phyloP scores from a whole-genome alignment of 2,329 filamentous ascomycete genomes.

The Exophiala alcalophila region DNA sequence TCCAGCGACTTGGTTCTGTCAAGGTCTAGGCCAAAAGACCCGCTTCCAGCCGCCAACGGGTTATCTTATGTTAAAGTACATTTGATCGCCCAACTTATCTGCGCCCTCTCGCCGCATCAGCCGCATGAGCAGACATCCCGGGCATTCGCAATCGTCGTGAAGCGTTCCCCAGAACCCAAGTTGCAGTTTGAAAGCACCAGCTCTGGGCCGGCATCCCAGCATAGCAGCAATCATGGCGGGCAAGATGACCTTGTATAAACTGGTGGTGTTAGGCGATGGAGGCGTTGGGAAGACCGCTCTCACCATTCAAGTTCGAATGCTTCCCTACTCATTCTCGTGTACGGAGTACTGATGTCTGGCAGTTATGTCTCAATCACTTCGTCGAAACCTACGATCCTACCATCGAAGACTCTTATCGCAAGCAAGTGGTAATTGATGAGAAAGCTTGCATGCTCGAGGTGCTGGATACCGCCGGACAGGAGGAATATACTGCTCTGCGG shows the following conservation, averaged over 20 bases:
- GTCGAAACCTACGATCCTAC: conserved; percentile 81
- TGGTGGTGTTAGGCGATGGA: conserved; percentile 92
- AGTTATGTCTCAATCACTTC: conserved; percentile 97
- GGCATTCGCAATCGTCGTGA: conserved; percentile 6
- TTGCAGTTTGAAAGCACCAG: conserved; percentile 3
- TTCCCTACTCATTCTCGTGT: neutral
- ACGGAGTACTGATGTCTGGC: conserved; percentile 16
- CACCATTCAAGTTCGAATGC: conserved; percentile 66
- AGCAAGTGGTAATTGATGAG: conserved; percentile 79
- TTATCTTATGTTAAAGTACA: neutral
- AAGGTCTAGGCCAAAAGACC: conserved; percentile 14
- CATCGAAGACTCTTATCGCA: conserved; percentile 67
- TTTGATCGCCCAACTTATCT: conserved; percentile 7
- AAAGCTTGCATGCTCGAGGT: conserved; percentile 98
- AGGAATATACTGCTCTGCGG: conserved; percentile 94
- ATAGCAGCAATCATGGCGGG: conserved; percentile 64
- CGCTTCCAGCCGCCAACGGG: conserved; percentile 1
- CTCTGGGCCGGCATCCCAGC: conserved; percentile 15
- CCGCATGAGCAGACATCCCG: conserved; percentile 9
- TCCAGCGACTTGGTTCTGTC: conserved; percentile 10
- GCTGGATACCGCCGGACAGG: conserved; percentile 93
- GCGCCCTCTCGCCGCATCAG: conserved; percentile 8
- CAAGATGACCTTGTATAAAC: conserved; percentile 93
- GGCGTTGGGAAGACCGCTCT: conserved; percentile 92
- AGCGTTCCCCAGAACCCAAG: conserved; percentile 5